phyloP scores from a whole-genome alignment of 73 alveolate genomes.

The Tetrahymena thermophila region DNA sequence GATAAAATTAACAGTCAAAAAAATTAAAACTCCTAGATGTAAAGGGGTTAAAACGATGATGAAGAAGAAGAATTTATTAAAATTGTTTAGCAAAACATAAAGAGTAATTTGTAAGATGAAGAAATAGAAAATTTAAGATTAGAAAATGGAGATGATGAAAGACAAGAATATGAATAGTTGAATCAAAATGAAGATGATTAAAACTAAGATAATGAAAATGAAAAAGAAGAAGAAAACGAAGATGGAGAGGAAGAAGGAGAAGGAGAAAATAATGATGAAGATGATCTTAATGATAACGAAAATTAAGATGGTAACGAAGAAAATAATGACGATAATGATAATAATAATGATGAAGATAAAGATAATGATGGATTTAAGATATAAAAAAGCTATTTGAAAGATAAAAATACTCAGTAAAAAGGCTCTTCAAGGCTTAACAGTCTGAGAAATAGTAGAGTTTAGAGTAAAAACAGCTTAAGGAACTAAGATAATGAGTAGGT shows the following conservation, averaged over 20 bases:
- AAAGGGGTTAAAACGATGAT: not conserved
- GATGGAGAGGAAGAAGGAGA: not conserved
- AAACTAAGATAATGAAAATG: not conserved
- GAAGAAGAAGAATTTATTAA: not conserved
- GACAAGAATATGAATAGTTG: not conserved
- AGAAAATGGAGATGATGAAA: not conserved
- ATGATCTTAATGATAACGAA: too few species aligned
- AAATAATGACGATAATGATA: not conserved
- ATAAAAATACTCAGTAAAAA: not conserved
- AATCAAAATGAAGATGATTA: not conserved
- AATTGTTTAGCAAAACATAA: not conserved
- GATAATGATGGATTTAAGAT: not conserved
- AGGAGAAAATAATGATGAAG: not conserved
- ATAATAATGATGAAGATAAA: not conserved
- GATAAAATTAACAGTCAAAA: not conserved
- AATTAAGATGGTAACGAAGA: not conserved
- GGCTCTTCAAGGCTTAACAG: not conserved
- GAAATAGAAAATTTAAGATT: not conserved
- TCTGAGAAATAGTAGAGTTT: not conserved
- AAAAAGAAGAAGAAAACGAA: not conserved
- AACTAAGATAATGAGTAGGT: not conserved
- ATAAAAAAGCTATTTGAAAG: not conserved
- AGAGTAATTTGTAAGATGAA: not conserved
- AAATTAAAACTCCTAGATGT: not conserved
- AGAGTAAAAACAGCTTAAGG: not conserved